These are phyloP conservation scores for Fusarium brevicatenulatum DNA, from an alignment of 2,329 filamentous ascomycete genomes.

Conservation along the genomic window DNA sequence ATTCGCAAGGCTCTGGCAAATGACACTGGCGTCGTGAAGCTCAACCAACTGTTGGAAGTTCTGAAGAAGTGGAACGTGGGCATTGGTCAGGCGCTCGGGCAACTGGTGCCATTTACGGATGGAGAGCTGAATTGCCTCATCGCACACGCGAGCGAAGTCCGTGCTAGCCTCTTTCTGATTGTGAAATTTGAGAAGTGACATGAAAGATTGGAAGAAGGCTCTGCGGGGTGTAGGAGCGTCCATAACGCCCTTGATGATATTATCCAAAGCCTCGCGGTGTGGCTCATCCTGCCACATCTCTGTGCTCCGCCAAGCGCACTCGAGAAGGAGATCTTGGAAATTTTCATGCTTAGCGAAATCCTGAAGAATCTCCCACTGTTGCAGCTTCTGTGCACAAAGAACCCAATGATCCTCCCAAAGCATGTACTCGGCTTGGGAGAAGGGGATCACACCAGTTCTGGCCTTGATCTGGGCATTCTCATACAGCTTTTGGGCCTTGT, in stretches of 20 bases:
- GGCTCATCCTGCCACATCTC: slow-evolving; percentile 93
- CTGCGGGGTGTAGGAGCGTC: slow-evolving; percentile 94
- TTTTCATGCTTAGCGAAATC: slow-evolving; percentile 99
- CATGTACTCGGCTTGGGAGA: slow-evolving; percentile 97
- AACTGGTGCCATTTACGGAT: slow-evolving; percentile 99
- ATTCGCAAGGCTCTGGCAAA: slow-evolving; percentile 87
- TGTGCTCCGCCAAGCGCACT: slow-evolving; percentile 94
- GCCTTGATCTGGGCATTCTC: slow-evolving; percentile 98
- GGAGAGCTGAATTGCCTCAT: slow-evolving; percentile 96
- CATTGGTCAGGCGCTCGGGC: slow-evolving; percentile 91
- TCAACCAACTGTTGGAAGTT: slow-evolving; percentile 99
- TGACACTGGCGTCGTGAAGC: slow-evolving; percentile 95
- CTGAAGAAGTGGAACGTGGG: slow-evolving; percentile 92
- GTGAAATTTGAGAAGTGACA: slow-evolving; percentile 94
- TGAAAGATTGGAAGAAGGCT: slow-evolving; percentile 98
- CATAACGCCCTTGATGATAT: slow-evolving; percentile 95
- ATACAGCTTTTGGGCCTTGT: slow-evolving; percentile 97
- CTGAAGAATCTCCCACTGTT: slow-evolving; percentile 98
- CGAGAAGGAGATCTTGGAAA: slow-evolving; percentile 92
- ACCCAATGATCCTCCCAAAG: slow-evolving; percentile 99
- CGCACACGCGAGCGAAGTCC: slow-evolving; percentile 90
- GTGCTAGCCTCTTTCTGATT: slow-evolving; percentile 81
- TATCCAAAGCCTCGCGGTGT: slow-evolving; percentile 89
- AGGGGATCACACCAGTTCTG: slow-evolving; percentile 92
- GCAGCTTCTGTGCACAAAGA: slow-evolving; percentile 94